These are phyloP conservation scores for Santalum album DNA, from an alignment of 164 flowering plant species.

Conservation along the genomic window DNA sequence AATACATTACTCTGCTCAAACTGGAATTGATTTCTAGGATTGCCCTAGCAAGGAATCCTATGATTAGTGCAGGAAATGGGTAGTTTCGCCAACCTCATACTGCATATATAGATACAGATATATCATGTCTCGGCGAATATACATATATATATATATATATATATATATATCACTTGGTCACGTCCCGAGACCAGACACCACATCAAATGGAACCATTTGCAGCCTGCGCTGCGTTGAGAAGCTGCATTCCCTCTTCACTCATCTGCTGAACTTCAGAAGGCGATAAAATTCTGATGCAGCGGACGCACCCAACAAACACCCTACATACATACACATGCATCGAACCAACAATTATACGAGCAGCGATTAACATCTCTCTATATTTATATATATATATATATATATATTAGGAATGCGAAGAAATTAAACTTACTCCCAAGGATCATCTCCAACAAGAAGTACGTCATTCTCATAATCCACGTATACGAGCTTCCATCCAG, in stretches of 20 bases:
- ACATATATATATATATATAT: too few relatives aligned
- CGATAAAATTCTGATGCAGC: slow-evolving; percentile 87
- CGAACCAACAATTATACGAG: too few relatives aligned
- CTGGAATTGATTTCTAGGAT: too few relatives aligned
- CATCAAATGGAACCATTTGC: slow-evolving; percentile 8
- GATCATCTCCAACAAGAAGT: slow-evolving; percentile 98
- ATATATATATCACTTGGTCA: too few relatives aligned
- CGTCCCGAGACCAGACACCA: not conserved
- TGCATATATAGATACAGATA: too few relatives aligned
- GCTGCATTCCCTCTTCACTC: slow-evolving; percentile 92
- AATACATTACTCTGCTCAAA: too few relatives aligned
- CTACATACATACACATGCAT: slow-evolving; percentile 49
- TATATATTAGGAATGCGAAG: not conserved
- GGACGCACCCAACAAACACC: slow-evolving; percentile 89
- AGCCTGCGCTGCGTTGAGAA: slow-evolving; percentile 43
- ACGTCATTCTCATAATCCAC: slow-evolving; percentile 95
- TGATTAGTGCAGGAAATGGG: too few relatives aligned
- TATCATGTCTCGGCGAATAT: too few relatives aligned
- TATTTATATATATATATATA: too few relatives aligned
- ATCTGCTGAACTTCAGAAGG: slow-evolving; percentile 96
- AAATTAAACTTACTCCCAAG: slow-evolving; percentile 88
- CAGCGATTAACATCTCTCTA: too few relatives aligned
- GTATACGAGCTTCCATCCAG: slow-evolving; percentile 87
- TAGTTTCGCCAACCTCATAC: too few relatives aligned
- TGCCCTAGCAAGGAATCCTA: too few relatives aligned